phyloP scores from a whole-genome alignment of 2,329 filamentous ascomycete genomes.

The Penicillium crustosum region DNA sequence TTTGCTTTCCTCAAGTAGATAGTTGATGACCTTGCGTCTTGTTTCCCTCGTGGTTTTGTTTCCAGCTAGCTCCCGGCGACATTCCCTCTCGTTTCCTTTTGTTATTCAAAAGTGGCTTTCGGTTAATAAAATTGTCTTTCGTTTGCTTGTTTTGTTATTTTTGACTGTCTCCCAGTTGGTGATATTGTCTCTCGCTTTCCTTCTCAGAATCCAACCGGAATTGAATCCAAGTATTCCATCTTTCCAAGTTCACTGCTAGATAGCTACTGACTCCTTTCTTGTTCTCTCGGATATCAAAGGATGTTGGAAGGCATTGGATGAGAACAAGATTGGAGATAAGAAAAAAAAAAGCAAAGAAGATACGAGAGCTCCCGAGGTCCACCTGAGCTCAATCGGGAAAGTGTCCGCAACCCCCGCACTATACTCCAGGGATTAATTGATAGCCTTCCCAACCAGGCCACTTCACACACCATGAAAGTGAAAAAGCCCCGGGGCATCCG shows the following conservation, averaged over 20 bases:
- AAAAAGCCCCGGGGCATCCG: constrained; percentile 34
- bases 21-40: not conserved
- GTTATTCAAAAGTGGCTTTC: not conserved
- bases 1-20: not conserved
- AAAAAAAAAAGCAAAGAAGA: not conserved
- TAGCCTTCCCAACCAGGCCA: constrained; percentile 1
- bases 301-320: too few species aligned
- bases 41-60: not conserved
- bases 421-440: not conserved
- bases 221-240: not conserved
- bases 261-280: not conserved
- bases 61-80: not conserved
- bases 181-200: not conserved
- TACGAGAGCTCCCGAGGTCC: not conserved
- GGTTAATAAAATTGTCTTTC: not conserved
- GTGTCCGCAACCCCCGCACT: constrained; percentile 7
- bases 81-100: not conserved
- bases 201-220: not conserved
- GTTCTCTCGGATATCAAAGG: not conserved
- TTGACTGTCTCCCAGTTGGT: not conserved
- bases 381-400: not conserved
- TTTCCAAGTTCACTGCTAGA: not conserved
- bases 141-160: not conserved
- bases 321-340: too few species aligned
- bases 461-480: constrained; percentile 9